A percentile compares a stretch with the other conserved stretches of the same genome.
These are phyloP conservation scores for Populus tremula DNA, from an alignment of 345 rosid genomes.

Conservation along the genomic window DNA sequence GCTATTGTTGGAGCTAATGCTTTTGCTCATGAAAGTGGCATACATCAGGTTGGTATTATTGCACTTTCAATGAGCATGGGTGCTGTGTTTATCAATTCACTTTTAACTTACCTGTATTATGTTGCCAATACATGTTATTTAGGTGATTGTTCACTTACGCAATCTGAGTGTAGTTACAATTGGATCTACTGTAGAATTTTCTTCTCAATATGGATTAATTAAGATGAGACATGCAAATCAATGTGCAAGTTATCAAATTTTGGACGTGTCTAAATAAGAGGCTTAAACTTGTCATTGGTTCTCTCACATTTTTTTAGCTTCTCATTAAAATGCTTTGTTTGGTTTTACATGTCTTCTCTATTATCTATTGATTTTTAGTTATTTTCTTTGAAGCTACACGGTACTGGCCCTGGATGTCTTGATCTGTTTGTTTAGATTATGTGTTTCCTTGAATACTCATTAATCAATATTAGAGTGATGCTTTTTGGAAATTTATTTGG, in stretches of 20 bases:
- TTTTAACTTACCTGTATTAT: not conserved
- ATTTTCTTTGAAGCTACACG: not conserved
- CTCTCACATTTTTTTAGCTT: not conserved
- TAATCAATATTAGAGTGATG: not conserved
- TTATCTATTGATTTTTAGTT: not conserved
- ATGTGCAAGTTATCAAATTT: not conserved
- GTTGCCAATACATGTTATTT: not conserved
- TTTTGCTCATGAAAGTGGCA: conserved; percentile 96
- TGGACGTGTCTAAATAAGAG: not conserved
- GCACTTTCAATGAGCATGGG: not conserved
- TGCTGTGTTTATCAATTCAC: not conserved
- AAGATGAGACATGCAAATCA: not conserved
- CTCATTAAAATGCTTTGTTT: not conserved
- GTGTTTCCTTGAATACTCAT: not conserved
- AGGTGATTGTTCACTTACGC: not conserved
- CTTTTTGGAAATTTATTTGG: not conserved
- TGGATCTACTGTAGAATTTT: not conserved
- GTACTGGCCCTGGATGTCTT: not conserved
- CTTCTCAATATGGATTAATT: not conserved
- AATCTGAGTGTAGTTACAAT: not conserved
- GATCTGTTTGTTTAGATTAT: not conserved
- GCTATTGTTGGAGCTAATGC: conserved; percentile 95
- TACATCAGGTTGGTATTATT: conserved; percentile 67
- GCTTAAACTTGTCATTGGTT: not conserved
- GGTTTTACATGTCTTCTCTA: not conserved